Evolutionary conservation across 768 basidiomycete species (phyloP), one percentile per base, ranked within the genome.

Genomic region (Podaxis sp.): DNA sequence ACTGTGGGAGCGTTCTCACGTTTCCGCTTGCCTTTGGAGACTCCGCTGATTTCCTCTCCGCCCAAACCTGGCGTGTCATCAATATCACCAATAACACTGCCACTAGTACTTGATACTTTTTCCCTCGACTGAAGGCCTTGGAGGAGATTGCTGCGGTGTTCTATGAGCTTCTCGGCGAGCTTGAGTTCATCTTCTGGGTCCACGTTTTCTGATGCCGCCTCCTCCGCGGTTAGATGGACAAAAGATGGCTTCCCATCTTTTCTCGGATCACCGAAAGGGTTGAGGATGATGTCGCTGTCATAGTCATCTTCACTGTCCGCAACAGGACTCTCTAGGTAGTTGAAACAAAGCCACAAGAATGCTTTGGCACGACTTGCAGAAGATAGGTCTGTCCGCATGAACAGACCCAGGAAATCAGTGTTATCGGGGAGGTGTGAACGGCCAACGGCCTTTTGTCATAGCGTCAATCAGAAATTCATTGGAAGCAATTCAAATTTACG

Each of bases 261-360:
- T 46, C 67, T 58, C 33, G 74, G 80, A 68, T 86, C 84, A 46
- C 83, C 78, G 70, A 91, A 91, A 0, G 89, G 87, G 66, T 91
- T 91, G 10, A 66, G 60, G 4, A 68, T 68, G 40, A 71, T 68
- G 24, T 75, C 74, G 38, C 72, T 37, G 66, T 81, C 77, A 53
- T 80, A 75, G 65, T 81, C 75, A 44, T 80, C 77, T 41, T 75
- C 76, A 40, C 58, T 66, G 30, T 73, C 65, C 30, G 36, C 2
- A 4, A 73, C 67, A 10, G 75, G 71, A 13, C 75, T 74, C 70
- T 92, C 90, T 64, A 91, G 81, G 70, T 91, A 91, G 69, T 89
- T 86, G 75, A 85, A 95, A 69, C 94, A 82, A 60, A 95, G 81
- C 89, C 91, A 94, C 30, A 96, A 83, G 73, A 96, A 94, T 2